A percentile compares a stretch with the other conserved stretches of the same genome.
These are phyloP conservation scores for Berberis thunbergii DNA, from an alignment of 164 flowering plant species.

Conservation along the genomic window DNA sequence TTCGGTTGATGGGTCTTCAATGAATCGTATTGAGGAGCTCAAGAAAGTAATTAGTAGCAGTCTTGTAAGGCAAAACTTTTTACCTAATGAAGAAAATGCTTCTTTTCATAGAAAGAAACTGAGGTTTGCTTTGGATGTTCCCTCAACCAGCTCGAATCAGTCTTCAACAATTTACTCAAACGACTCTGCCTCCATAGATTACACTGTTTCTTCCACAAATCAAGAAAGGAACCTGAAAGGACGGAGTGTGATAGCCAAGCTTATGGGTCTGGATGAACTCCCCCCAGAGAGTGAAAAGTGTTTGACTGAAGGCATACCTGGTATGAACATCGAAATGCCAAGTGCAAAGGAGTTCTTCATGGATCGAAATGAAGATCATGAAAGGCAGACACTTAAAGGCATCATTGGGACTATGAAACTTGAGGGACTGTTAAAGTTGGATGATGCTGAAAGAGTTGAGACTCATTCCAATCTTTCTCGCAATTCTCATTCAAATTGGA, in stretches of 20 bases:
- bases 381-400: slow-evolving; percentile 38
- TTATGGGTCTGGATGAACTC: slow-evolving; percentile 73
- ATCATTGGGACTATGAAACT: slow-evolving; percentile 45
- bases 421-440: slow-evolving; percentile 40
- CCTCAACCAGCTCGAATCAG: slow-evolving; percentile 57
- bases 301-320: slow-evolving; percentile 18
- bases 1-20: slow-evolving; percentile 36
- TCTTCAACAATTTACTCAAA: slow-evolving; percentile 25
- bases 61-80: slow-evolving; percentile 45
- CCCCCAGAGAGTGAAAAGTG: slow-evolving; percentile 25
- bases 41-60: slow-evolving; percentile 20
- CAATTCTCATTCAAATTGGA: slow-evolving; percentile 10
- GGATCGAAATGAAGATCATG: slow-evolving; percentile 16
- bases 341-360: slow-evolving; percentile 28
- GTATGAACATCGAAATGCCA: slow-evolving; percentile 40
- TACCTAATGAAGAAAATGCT: slow-evolving; percentile 24
- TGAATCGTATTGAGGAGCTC: slow-evolving; percentile 44
- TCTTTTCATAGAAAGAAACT: slow-evolving; percentile 11
- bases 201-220: slow-evolving; percentile 21
- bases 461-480: slow-evolving; percentile 5
- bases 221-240: slow-evolving; percentile 27
- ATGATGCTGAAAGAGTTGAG: slow-evolving; percentile 13
- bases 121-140: slow-evolving; percentile 28
- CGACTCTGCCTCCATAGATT: slow-evolving; percentile 20
- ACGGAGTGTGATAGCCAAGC: slow-evolving; percentile 73